These are phyloP conservation scores for Allodekkera sacchari DNA, from an alignment of 805 yeast species.

Conservation along the genomic window DNA sequence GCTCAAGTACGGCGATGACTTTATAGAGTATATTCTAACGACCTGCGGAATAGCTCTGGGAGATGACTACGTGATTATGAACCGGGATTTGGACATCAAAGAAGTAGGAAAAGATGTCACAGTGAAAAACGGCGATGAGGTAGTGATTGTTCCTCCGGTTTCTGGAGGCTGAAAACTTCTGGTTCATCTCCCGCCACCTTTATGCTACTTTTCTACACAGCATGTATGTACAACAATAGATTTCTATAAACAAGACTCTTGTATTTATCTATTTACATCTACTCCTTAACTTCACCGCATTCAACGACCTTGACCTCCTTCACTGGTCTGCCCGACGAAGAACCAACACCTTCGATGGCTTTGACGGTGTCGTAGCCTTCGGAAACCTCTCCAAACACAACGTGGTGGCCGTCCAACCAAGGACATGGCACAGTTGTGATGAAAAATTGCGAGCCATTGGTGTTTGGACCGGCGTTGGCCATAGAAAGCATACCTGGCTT, in stretches of 20 bases:
- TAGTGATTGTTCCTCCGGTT: conserved; percentile 25
- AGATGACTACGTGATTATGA: conserved; percentile 19
- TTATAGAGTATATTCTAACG: conserved; percentile 13
- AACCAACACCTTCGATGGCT: conserved; percentile 65
- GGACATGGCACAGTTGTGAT: conserved; percentile 83
- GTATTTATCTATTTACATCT: too few species aligned
- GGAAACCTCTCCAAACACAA: conserved; percentile 86
- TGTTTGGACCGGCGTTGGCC: conserved; percentile 98
- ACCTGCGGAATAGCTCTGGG: conserved; percentile 22
- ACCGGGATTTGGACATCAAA: conserved; percentile 6
- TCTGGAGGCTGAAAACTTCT: conserved; percentile 17
- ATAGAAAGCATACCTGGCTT: conserved; percentile 78
- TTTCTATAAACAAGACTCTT: too few species aligned
- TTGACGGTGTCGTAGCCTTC: conserved; percentile 82
- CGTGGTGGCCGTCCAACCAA: conserved; percentile 92
- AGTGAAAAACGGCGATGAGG: conserved; percentile 12
- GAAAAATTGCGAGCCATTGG: conserved; percentile 97
- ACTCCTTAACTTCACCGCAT: conserved; percentile 45
- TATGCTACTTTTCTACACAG: too few species aligned
- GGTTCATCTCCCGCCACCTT: too few species aligned
- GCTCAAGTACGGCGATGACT: conserved; percentile 11
- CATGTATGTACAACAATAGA: too few species aligned
- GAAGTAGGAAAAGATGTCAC: conserved; percentile 6
- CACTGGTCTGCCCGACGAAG: conserved; percentile 38
- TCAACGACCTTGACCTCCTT: conserved; percentile 44